These are phyloP conservation scores for Quercus glauca DNA, from an alignment of 306 rosid genomes.

Conservation along the genomic window DNA sequence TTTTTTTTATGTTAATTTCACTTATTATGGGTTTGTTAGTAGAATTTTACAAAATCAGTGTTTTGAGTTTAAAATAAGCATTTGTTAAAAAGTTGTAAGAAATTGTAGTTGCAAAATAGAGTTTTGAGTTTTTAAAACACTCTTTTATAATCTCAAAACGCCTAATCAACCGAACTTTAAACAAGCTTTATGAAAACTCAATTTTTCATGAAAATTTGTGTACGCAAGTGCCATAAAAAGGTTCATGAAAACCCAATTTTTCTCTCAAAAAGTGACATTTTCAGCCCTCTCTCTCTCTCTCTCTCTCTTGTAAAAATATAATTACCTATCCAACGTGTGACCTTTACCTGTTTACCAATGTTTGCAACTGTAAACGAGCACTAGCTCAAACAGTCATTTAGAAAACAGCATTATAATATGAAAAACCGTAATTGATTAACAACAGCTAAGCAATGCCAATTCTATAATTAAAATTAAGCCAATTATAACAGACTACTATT, in stretches of 20 bases:
- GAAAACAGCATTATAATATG: not conserved
- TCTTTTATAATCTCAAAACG: too few species aligned
- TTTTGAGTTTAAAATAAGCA: too few species aligned
- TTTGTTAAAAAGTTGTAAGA: too few species aligned
- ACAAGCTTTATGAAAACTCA: too few species aligned
- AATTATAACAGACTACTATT: not conserved
- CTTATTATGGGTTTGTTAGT: too few species aligned
- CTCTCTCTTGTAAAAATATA: not conserved
- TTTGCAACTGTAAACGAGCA: not conserved
- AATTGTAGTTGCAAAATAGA: too few species aligned
- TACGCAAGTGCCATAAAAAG: too few species aligned
- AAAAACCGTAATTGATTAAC: not conserved
- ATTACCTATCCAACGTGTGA: not conserved
- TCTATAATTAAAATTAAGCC: not conserved
- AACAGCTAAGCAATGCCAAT: constrained; percentile 23
- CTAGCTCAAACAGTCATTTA: not conserved
- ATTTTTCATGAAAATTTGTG: not conserved
- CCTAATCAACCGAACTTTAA: too few species aligned
- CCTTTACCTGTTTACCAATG: not conserved
- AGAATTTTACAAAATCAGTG: rapidly evolving
- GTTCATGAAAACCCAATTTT: not conserved
- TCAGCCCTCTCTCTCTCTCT: not conserved
- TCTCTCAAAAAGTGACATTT: not conserved
- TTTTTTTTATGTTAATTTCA: too few species aligned
- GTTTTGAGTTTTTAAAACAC: too few species aligned